Evolutionary conservation across 257 asterid genomes (phyloP).

Genomic region (Solanum stenotomum): DNA sequence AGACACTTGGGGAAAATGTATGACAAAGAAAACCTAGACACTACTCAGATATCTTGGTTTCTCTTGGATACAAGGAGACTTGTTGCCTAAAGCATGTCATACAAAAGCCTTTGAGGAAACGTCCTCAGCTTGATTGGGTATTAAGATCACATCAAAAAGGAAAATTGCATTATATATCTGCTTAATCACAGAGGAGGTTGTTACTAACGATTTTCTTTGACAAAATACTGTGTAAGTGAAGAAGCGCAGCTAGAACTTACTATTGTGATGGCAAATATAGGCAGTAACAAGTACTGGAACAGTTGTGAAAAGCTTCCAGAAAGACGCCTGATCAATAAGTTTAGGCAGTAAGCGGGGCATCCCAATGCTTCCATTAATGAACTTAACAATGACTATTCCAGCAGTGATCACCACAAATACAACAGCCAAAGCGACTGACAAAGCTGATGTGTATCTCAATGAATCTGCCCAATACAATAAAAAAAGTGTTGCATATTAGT

Average conservation of each 20-base stretch:
- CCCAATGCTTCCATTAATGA: constrained; percentile 62
- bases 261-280: constrained; percentile 78
- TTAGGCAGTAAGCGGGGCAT: constrained; percentile 67
- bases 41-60: not conserved
- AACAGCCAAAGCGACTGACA: constrained; percentile 73
- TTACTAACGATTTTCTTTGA: not conserved
- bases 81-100: not conserved
- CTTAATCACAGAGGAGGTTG: not conserved
- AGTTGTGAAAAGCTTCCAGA: constrained; percentile 82
- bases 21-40: not conserved
- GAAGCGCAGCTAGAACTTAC: constrained; percentile 16
- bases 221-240: not conserved
- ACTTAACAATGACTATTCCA: constrained; percentile 53
- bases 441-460: constrained; percentile 78
- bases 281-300: constrained; percentile 85
- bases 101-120: not conserved
- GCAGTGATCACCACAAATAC: constrained; percentile 77
- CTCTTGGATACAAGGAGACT: not conserved
- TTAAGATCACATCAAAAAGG: not conserved
- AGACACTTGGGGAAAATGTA: not conserved
- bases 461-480: constrained; percentile 43
- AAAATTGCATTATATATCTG: not conserved
- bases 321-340: constrained; percentile 68
- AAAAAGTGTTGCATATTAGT: not conserved
- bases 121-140: not conserved